Conservation (phyloP, 2,329 filamentous ascomycete genomes). For the Hymenoscyphus scutula region DNA sequence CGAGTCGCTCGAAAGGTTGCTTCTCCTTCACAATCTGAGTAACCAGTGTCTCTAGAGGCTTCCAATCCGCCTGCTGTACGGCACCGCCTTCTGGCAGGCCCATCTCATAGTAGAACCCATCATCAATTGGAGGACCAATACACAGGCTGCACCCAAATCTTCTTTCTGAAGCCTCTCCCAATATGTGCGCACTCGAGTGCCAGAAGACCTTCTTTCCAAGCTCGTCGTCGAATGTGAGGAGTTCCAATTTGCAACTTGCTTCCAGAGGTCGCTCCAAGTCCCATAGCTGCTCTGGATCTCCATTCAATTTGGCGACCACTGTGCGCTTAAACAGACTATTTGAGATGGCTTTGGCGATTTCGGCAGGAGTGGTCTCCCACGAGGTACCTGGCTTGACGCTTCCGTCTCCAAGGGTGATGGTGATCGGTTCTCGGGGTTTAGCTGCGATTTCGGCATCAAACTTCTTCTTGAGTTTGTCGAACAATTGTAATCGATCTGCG, state of each 20-base stretch:
- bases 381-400: conserved; percentile 71
- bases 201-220: conserved; percentile 91
- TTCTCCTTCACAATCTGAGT: conserved; percentile 91
- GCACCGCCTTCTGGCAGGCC: conserved; percentile 67
- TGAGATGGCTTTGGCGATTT: conserved; percentile 74
- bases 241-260: conserved; percentile 78
- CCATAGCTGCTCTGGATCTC: conserved; percentile 71
- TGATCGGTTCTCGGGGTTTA: conserved; percentile 72
- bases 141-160: conserved; percentile 89
- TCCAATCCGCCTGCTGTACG: conserved; percentile 77
- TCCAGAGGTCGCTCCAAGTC: conserved; percentile 90
- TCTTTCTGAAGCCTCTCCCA: conserved; percentile 92
- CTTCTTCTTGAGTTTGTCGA: conserved; percentile 83
- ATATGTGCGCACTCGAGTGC: conserved; percentile 92
- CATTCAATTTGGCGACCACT: conserved; percentile 82
- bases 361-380: conserved; percentile 86
- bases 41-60: conserved; percentile 77
- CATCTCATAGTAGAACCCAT: conserved; percentile 99
- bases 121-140: conserved; percentile 86
- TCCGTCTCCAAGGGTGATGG: conserved; percentile 71
- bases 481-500: conserved; percentile 78
- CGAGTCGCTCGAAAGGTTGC: conserved; percentile 88
- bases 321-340: conserved; percentile 84
- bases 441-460: conserved; percentile 72
- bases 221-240: conserved; percentile 75